These are phyloP conservation scores for Monosporascus ibericus DNA, from an alignment of 2,329 filamentous ascomycete genomes.

Conservation along the genomic window DNA sequence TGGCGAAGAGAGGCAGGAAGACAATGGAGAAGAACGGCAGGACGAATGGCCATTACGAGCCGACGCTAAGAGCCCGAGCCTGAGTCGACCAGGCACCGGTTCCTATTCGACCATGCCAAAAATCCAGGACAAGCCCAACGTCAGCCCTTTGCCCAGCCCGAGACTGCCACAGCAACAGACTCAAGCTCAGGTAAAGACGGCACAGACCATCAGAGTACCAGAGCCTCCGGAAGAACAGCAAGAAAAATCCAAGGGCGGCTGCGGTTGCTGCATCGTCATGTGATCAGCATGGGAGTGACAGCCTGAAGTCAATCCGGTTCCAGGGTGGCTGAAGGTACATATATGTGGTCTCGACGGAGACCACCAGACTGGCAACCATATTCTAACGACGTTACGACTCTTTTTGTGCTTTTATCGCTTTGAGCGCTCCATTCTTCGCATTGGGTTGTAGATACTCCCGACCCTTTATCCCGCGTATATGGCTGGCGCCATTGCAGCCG, in stretches of 20 bases:
- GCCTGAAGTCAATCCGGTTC: slow-evolving; percentile 5
- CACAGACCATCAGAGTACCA: slow-evolving; percentile 37
- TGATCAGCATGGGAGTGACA: slow-evolving; percentile 33
- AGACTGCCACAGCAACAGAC: slow-evolving; percentile 30
- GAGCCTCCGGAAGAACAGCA: slow-evolving; percentile 47
- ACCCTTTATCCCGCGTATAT: slow-evolving; percentile 9
- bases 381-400: slow-evolving; percentile 19
- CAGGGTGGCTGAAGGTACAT: slow-evolving; percentile 3
- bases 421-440: slow-evolving; percentile 14
- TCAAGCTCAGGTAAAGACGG: slow-evolving; percentile 35
- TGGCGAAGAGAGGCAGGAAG: slow-evolving; percentile 24
- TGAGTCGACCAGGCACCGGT: slow-evolving; percentile 38
- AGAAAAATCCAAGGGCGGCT: slow-evolving; percentile 49
- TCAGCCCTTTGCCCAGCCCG: slow-evolving; percentile 39
- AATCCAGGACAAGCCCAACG: slow-evolving; percentile 40
- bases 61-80: slow-evolving; percentile 42
- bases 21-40: slow-evolving; percentile 22
- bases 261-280: slow-evolving; percentile 72
- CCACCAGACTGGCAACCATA: slow-evolving; percentile 9
- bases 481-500: slow-evolving; percentile 2
- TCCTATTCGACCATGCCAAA: slow-evolving; percentile 61
- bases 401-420: slow-evolving; percentile 8
- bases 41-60: slow-evolving; percentile 57
- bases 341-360: slow-evolving; percentile 6
- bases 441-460: background rate